phyloP scores from a whole-genome alignment of 176 grass and related monocot genomes.

The Avena eriantha region DNA sequence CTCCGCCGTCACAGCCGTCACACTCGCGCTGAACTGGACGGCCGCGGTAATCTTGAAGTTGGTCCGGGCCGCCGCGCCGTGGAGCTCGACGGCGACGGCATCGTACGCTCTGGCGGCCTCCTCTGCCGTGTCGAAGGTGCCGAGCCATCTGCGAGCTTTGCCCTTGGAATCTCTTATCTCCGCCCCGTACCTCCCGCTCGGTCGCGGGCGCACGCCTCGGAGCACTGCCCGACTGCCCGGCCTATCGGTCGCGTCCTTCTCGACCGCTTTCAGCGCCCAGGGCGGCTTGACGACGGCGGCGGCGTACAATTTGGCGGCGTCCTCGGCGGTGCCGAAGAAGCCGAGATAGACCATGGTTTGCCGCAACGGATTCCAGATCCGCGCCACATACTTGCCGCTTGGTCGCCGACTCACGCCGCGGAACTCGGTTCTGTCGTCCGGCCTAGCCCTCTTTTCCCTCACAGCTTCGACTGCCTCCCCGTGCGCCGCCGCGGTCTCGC shows the following conservation, averaged over 20 bases:
- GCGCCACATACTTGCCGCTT: neutral
- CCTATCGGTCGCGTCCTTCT: too few relatives aligned
- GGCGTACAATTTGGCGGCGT: too few relatives aligned
- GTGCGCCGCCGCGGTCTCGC: neutral
- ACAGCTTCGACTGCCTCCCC: neutral
- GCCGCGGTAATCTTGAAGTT: neutral
- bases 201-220: too few relatives aligned
- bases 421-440: neutral
- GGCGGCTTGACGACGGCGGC: too few relatives aligned
- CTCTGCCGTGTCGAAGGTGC: slow-evolving; percentile 81
- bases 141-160: slow-evolving; percentile 40
- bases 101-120: slow-evolving; percentile 74
- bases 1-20: neutral
- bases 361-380: too few relatives aligned
- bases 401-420: neutral
- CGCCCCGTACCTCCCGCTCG: too few relatives aligned
- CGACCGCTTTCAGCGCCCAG: too few relatives aligned
- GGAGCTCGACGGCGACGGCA: neutral
- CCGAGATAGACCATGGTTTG: too few relatives aligned
- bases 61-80: neutral
- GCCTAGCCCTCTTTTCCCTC: neutral
- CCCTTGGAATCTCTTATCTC: neutral
- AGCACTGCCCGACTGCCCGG: too few relatives aligned
- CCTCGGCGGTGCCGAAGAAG: too few relatives aligned
- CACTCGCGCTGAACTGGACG: too few relatives aligned